These are phyloP conservation scores for Penicillium crustosum DNA, from an alignment of 2,329 filamentous ascomycete species.

Conservation along the genomic window DNA sequence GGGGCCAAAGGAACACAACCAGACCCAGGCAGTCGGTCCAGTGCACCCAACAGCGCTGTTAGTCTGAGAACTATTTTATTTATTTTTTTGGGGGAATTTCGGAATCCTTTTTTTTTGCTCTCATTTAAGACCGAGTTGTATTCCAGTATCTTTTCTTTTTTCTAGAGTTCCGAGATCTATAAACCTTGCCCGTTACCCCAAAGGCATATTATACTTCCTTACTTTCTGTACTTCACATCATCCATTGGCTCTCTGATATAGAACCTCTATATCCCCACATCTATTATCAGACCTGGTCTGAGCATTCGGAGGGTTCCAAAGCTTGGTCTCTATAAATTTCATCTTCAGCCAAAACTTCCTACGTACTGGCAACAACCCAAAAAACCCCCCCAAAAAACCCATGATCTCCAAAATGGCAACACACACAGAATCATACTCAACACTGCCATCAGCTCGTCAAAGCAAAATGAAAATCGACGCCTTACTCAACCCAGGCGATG, in stretches of 20 bases:
- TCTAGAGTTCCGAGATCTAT: constrained; percentile 21
- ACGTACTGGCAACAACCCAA: not conserved
- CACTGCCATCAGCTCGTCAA: constrained; percentile 28
- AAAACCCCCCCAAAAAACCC: not conserved
- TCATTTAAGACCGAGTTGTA: constrained; percentile 22
- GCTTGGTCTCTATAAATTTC: not conserved
- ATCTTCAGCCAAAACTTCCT: not conserved
- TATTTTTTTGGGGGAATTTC: not conserved
- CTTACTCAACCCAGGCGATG: constrained; percentile 34
- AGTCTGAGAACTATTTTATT: constrained; percentile 16
- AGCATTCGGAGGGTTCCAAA: not conserved
- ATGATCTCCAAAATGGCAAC: constrained; percentile 15
- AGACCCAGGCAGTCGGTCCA: constrained; percentile 20
- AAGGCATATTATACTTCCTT: constrained; percentile 1
- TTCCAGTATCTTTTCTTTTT: constrained; percentile 21
- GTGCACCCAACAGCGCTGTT: constrained; percentile 26
- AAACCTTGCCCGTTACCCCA: constrained; percentile 15
- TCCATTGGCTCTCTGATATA: constrained; percentile 8
- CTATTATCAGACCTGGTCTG: not conserved
- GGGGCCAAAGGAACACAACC: constrained; percentile 27
- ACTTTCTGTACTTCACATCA: constrained; percentile 1
- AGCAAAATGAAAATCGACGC: constrained; percentile 38
- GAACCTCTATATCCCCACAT: constrained; percentile 1
- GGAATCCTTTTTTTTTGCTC: constrained; percentile 6
- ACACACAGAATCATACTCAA: constrained; percentile 19